A percentile compares a stretch with the other conserved stretches of the same genome.
phyloP scores from a whole-genome alignment of 176 grass and related monocot species.

The Ensete glaucum region DNA sequence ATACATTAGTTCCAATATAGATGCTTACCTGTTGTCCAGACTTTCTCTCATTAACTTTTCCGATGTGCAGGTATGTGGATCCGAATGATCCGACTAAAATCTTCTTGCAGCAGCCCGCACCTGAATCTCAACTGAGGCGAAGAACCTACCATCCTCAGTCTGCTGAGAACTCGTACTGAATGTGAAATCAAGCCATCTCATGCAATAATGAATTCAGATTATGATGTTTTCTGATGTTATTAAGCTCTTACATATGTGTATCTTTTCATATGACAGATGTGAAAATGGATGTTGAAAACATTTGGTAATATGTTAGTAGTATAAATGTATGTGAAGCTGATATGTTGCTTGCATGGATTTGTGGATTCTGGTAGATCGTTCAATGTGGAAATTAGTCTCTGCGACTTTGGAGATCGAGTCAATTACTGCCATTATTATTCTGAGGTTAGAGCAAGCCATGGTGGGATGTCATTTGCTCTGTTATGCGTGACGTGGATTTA shows the following conservation, averaged over 20 bases:
- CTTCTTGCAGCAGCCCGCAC: conserved; percentile 82
- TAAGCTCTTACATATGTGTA: background rate
- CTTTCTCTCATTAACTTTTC: background rate
- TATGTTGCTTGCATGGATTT: too few relatives aligned
- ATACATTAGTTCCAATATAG: background rate
- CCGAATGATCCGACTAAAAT: conserved; percentile 93
- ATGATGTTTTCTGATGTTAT: background rate
- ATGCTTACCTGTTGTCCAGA: background rate
- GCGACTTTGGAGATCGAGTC: too few relatives aligned
- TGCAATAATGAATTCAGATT: background rate
- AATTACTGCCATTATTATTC: too few relatives aligned
- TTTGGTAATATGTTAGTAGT: too few relatives aligned
- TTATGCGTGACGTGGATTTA: too few relatives aligned
- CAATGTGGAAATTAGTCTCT: too few relatives aligned
- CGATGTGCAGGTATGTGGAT: conserved; percentile 63
- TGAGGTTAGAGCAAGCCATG: too few relatives aligned
- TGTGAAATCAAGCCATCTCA: background rate
- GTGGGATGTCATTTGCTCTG: too few relatives aligned
- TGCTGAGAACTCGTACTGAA: conserved; percentile 26
- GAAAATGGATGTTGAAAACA: too few relatives aligned
- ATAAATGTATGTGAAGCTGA: too few relatives aligned
- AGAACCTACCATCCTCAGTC: conserved; percentile 71
- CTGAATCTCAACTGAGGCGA: conserved; percentile 91
- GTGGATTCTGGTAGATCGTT: too few relatives aligned
- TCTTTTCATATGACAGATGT: background rate